Evolutionary conservation across 371 early-diverging fungal species (phyloP), one percentile per base, ranked within the genome.

Genomic region (Coemansia sp.): DNA sequence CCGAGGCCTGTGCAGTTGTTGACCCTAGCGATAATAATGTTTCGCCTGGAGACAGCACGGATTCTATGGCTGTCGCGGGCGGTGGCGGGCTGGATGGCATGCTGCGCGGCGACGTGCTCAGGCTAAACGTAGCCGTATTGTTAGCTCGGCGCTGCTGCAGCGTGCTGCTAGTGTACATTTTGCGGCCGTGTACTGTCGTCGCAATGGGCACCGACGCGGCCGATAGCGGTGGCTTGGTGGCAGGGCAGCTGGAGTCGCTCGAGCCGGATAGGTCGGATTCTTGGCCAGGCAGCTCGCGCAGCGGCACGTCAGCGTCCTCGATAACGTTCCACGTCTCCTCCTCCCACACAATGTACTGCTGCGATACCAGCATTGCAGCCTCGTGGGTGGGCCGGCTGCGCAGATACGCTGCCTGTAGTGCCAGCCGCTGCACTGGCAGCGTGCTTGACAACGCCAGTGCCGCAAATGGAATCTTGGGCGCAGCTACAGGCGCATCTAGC

Each of bases 381-480:
- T 80, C 84, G 24, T 75, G 55, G 3, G 82, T 77, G 5, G 84
- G 69, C 42, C 81, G 67, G 11, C 77, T 72, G 36, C 88, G 86
- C 37, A 90, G 72, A 47, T 78, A 78, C 55, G 84, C 79, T 1
- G 89, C 90, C 77, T 90, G 89, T 34, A 87, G 75, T 4, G 89
- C 84, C 12, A 88, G 76, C 10, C 79, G 67, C 11, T 81, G 80
- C 0, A 86, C 31, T 9, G 76, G 76, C 24, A 43, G 6, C 39
- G 59, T 31, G 3, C 49, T 46, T 3, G 63, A 53, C 43, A 39
- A 37, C 8, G 43, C 10, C 52, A 70, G 38, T 9, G 50, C 37
- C 6, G 52, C 18, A 16, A 55, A 62, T 4, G 66, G 61, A 32
- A 66, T 43, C 49, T 38, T 39, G 4, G 46, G 53, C 47, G 52